Base-by-base conservation (phyloP, 1,284 basidiomycete species). In the Grifola frondosa region DNA sequence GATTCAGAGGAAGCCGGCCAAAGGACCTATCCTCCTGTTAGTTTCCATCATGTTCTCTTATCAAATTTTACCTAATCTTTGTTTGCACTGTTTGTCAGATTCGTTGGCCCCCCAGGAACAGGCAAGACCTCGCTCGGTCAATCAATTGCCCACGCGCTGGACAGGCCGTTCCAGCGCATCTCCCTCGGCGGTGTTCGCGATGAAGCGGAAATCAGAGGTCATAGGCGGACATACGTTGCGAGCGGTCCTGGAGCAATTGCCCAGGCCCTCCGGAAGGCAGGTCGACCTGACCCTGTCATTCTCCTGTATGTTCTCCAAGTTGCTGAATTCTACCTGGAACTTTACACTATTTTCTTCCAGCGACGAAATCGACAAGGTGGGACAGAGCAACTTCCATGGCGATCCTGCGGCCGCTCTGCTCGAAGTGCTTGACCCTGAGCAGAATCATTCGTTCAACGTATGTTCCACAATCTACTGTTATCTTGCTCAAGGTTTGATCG, bases 401-500 rank as follows among this genome's bases (percentile, higher is more conserved):
- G 93, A 96, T 62, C 92, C 93, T 13, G 80, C 80, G 6, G 90
- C 91, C 19, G 92, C 92, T 1, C 64, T 96, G 47, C 70, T 96
- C 16, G 93, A 96, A 61, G 92, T 94, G 17, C 73, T 96, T 45
- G 92, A 96, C 59, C 92, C 92, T 0, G 92, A 96, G 61, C 92
- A 96, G 67, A 96, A 95, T 54, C 79, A 85, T 57, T 77, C 83
- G 0, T 95, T 95, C 66, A 83, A 83, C 66, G 78, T 85, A 59
- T 49, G 81, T 70, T 22, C 45, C 56, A 13, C 5, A 58, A 54
- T 40, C 42, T 56, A 17, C 48, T 22, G 23, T 15, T 44, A 16
- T 32, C 22, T 25, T 32, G 21, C 12, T 26, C 10, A 22, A 8
- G 16, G 8, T 11, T 12, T 23, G 12, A 33, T 22, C 19, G 15